These are phyloP conservation scores for Aleurites moluccanus DNA, from an alignment of 441 rosid genomes.

Conservation along the genomic window DNA sequence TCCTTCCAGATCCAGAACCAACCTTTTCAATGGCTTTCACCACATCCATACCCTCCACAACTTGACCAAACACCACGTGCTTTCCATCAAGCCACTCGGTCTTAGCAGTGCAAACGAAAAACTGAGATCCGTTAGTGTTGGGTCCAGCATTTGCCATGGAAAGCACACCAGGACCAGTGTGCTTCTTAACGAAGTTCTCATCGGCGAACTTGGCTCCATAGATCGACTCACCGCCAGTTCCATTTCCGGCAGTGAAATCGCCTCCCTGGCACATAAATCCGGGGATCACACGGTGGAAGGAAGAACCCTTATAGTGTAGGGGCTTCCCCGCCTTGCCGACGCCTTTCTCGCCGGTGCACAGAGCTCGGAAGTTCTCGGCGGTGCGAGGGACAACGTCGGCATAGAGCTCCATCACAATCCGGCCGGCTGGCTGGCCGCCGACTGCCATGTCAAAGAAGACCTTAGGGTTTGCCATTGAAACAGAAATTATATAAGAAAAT, in stretches of 20 bases:
- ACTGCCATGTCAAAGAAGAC: conserved; percentile 75
- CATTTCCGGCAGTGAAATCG: conserved; percentile 80
- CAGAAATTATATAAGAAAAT: not conserved
- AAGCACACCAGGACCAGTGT: conserved; percentile 69
- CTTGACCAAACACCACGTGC: conserved; percentile 84
- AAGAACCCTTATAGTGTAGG: conserved; percentile 71
- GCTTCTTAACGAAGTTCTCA: conserved; percentile 78
- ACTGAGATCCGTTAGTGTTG: conserved; percentile 74
- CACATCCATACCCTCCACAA: conserved; percentile 68
- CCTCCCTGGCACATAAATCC: conserved; percentile 83
- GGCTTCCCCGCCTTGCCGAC: conserved; percentile 56
- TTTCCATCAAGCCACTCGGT: conserved; percentile 82
- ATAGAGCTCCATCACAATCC: conserved; percentile 80
- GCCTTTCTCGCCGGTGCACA: conserved; percentile 90
- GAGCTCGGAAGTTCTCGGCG: conserved; percentile 86
- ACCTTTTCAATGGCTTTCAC: conserved; percentile 59
- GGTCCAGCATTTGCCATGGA: conserved; percentile 90
- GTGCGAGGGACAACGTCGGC: conserved; percentile 65
- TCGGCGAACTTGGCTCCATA: conserved; percentile 72
- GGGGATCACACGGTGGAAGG: conserved; percentile 77
- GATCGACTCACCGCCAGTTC: conserved; percentile 87
- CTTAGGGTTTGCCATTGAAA: conserved; percentile 55
- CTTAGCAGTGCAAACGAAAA: conserved; percentile 66
- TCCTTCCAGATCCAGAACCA: conserved; percentile 56
- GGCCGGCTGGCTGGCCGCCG: conserved; percentile 59